A percentile compares a stretch with the other conserved stretches of the same genome.
These are phyloP conservation scores for Nicotiana obtusifolia DNA, from an alignment of 257 asterid species.

Conservation along the genomic window DNA sequence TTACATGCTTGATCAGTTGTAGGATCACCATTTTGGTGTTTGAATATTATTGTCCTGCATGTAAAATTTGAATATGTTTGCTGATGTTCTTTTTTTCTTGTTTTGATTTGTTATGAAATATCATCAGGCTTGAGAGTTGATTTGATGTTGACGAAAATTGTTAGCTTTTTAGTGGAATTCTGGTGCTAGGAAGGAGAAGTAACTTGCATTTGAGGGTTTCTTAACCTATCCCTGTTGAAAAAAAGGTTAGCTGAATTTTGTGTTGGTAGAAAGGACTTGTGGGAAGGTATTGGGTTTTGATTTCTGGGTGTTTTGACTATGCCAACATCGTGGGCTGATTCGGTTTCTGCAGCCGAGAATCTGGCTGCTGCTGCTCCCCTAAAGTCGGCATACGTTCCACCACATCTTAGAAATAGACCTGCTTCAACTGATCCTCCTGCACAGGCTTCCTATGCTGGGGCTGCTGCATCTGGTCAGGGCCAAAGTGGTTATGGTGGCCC, in stretches of 20 bases:
- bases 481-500: conserved; percentile 34
- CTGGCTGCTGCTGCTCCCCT: conserved; percentile 38
- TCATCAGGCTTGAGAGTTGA: background rate
- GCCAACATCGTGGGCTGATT: conserved; percentile 87
- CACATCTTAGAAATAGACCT: conserved; percentile 83
- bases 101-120: background rate
- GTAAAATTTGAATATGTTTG: background rate
- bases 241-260: conserved; percentile 15
- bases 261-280: conserved; percentile 17
- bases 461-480: conserved; percentile 33
- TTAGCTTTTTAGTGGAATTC: conserved; percentile 14
- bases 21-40: background rate
- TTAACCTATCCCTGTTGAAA: conserved; percentile 10
- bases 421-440: conserved; percentile 39
- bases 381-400: conserved; percentile 66
- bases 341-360: conserved; percentile 45
- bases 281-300: background rate
- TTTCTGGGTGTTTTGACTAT: conserved; percentile 38
- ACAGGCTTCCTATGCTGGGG: conserved; percentile 38
- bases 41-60: background rate
- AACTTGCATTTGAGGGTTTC: conserved; percentile 22
- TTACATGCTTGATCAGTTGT: background rate
- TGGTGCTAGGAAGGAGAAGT: background rate
- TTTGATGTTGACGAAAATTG: conserved; percentile 31
- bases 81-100: background rate